Evolutionary conservation across 2,329 filamentous ascomycete genomes (phyloP), one percentile per base, ranked within the genome.

Genomic region (Diaporthe citriasiana): DNA sequence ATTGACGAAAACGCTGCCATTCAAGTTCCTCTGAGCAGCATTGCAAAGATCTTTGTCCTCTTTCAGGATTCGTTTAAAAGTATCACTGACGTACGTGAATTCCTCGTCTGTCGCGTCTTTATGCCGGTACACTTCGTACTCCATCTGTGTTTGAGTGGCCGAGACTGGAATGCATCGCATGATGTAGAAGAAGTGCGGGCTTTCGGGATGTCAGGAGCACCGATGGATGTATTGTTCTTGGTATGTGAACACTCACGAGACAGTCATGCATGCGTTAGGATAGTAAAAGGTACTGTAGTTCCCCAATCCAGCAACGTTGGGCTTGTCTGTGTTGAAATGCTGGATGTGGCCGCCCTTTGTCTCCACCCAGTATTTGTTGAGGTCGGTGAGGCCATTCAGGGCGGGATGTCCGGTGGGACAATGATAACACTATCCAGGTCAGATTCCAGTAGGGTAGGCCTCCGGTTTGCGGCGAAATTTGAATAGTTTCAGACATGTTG

Each of bases 21-120:
- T 85, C 74, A 89, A 80, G 79, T 89, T 89, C 75, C 82, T 80
- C 76, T 89, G 87, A 3, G 87, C 85, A 1, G 80, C 82, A 72
- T 86, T 82, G 79, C 87, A 88, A 0, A 89, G 83, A 0, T 83
- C 80, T 76, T 88, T 88, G 80, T 89, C 87, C 75, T 89, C 87
- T n/a, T 79, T 78, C 81, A 88, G 84, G 74, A 89, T 83, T 57
- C 85, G 85, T 76, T 86, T 86, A 81, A 88, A 89, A 69, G 88
- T 85, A 9, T 84, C 79, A 78, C 83, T 83, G 73, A 88, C 83
- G 1, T 81, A 79, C 9, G 82, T 77, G 76, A 89, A 89, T 33
- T 86, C 82, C 51, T 85, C 84, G 19, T 87, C 84, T 0, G 83
- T 81, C 5, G 86, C 83, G 74, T 85, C 79, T 71, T 84, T 84